Conservation (phyloP, 805 yeast species). For the Ogataea corticis region DNA sequence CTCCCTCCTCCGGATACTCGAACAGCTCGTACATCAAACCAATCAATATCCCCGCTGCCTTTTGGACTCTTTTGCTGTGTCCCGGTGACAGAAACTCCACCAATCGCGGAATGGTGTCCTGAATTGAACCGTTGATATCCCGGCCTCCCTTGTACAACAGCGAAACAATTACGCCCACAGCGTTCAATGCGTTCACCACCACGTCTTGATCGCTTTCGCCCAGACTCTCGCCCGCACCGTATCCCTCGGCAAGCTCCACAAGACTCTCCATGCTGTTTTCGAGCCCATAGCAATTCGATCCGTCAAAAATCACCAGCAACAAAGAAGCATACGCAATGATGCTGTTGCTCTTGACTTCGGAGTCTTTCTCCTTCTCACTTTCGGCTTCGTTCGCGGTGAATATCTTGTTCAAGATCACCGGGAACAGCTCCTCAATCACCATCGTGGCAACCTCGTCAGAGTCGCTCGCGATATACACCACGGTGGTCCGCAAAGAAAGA, state of each 20-base stretch:
- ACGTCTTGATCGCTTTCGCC: slow-evolving; percentile 41
- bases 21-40: slow-evolving; percentile 58
- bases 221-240: slow-evolving; percentile 29
- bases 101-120: slow-evolving; percentile 41
- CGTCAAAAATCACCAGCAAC: slow-evolving; percentile 46
- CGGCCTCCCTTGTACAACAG: slow-evolving; percentile 41
- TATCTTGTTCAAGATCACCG: slow-evolving; percentile 25
- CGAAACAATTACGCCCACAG: slow-evolving; percentile 45
- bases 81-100: slow-evolving; percentile 42
- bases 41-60: slow-evolving; percentile 55
- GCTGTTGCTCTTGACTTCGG: slow-evolving; percentile 20
- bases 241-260: slow-evolving; percentile 44
- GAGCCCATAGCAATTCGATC: slow-evolving; percentile 49
- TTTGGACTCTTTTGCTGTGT: slow-evolving; percentile 43
- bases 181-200: slow-evolving; percentile 47
- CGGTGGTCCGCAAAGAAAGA: slow-evolving; percentile 41
- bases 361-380: slow-evolving; percentile 13
- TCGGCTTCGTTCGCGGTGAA: slow-evolving; percentile 15
- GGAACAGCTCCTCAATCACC: slow-evolving; percentile 32
- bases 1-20: slow-evolving; percentile 39
- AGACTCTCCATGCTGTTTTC: slow-evolving; percentile 46
- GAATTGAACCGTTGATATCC: slow-evolving; percentile 38
- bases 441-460: slow-evolving; percentile 49
- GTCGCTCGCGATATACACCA: slow-evolving; percentile 48
- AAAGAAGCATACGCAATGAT: slow-evolving; percentile 32